Conservation (phyloP, 257 asterid species). For the Echium plantagineum region DNA sequence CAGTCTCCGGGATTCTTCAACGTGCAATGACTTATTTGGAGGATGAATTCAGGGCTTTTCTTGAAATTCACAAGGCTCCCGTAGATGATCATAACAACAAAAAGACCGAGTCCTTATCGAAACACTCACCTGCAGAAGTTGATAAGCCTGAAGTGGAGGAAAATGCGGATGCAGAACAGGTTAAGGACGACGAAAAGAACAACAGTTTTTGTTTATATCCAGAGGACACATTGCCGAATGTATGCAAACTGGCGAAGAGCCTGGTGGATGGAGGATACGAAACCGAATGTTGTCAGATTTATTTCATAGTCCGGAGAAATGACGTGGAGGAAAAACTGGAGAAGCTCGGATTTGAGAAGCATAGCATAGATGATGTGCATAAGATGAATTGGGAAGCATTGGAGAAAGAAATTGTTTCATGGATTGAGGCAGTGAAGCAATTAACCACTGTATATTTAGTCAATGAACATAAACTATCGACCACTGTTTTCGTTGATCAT, state of each 20-base stretch:
- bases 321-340: conserved; percentile 49
- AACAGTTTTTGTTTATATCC: conserved; percentile 33
- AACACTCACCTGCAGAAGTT: conserved; percentile 3
- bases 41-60: conserved; percentile 53
- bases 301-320: conserved; percentile 39
- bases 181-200: conserved; percentile 10
- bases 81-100: conserved; percentile 11
- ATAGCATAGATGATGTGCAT: conserved; percentile 70
- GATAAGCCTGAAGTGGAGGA: conserved; percentile 11
- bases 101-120: not conserved
- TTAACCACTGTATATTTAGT: conserved; percentile 25
- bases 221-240: conserved; percentile 23
- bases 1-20: conserved; percentile 47
- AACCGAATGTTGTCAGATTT: conserved; percentile 55
- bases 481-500: conserved; percentile 30
- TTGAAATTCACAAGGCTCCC: conserved; percentile 37
- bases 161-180: conserved; percentile 14
- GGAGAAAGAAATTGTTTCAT: conserved; percentile 57
- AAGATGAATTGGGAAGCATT: conserved; percentile 62
- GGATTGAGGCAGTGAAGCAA: conserved; percentile 46
- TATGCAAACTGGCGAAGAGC: conserved; percentile 31
- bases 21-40: conserved; percentile 64
- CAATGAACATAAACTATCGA: conserved; percentile 39
- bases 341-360: conserved; percentile 49
- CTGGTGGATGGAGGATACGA: conserved; percentile 56